phyloP scores from a whole-genome alignment of 1,284 basidiomycete species.

The Porphyrellus sp. region DNA sequence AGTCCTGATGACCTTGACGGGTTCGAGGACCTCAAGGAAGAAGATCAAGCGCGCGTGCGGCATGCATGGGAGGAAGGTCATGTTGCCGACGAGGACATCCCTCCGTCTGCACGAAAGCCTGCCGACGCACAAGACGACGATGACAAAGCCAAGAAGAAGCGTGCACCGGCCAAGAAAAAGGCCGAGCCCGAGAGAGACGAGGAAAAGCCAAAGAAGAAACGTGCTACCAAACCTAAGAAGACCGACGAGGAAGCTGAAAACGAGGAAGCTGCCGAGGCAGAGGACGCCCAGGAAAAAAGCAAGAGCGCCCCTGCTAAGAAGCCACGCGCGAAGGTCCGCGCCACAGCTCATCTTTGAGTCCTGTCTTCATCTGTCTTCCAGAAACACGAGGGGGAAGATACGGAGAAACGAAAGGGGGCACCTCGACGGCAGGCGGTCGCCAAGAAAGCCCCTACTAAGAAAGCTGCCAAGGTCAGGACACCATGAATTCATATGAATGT shows the following conservation, averaged over 20 bases:
- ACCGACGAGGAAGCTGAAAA: conserved; percentile 40
- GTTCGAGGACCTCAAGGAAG: conserved; percentile 61
- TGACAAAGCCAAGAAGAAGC: conserved; percentile 40
- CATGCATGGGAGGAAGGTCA: conserved; percentile 72
- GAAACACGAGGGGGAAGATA: conserved; percentile 39
- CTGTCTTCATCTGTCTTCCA: conserved; percentile 24
- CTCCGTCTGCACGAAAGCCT: conserved; percentile 63
- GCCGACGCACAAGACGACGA: conserved; percentile 45
- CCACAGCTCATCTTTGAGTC: conserved; percentile 5
- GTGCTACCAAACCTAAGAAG: conserved; percentile 40
- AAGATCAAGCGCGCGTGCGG: conserved; percentile 62
- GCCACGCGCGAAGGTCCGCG: conserved; percentile 40
- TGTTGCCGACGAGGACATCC: conserved; percentile 77
- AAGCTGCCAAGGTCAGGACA: conserved; percentile 37
- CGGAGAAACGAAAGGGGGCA: conserved; percentile 42
- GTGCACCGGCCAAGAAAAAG: conserved; percentile 41
- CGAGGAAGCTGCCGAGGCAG: conserved; percentile 36
- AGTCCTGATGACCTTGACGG: conserved; percentile 68
- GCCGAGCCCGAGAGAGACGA: conserved; percentile 43
- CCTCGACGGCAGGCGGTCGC: conserved; percentile 23
- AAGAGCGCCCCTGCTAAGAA: conserved; percentile 41
- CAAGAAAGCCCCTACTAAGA: conserved; percentile 32
- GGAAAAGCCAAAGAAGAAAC: conserved; percentile 40
- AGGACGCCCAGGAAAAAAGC: conserved; percentile 38
- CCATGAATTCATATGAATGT: neutral